Evolutionary conservation across 176 grass and related monocot genomes (phyloP), one percentile per base, ranked within the genome.

Genomic region (Ananas comosus): DNA sequence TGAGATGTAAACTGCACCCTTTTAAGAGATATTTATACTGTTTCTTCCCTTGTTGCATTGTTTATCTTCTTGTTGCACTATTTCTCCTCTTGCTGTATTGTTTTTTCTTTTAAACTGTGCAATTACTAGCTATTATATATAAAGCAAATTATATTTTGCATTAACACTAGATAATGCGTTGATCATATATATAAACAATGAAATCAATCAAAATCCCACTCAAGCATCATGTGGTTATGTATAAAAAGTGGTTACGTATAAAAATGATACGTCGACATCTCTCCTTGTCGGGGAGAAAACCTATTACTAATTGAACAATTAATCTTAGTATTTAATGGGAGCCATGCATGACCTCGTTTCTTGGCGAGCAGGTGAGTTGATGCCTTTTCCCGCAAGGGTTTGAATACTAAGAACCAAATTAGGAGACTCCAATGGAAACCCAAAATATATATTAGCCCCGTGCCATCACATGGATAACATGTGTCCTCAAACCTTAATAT

Each of bases 301-400:
- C 72, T 76, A 67, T 79, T 74, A 73, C n/a, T 77, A 49, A 51
- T 66, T 70, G 13, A 82, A 88, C 51, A 65, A 48, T 69, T 74
- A 82, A 68, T 78, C 70, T 76, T 70, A 9, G 19, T 12, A 70
- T 69, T 73, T 51, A 70, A 80, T 42, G 0, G 79, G 80, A 81
- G 71, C 59, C 74, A 89, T 69, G 18, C 70, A 10, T 4, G 33
- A 7, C 53, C 29, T n/a, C 25, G 13, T 72, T 91, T 91, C 87
- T 79, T 80, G 76, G 72, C 76, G 78, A 84, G 80, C 75, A 96
- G 85, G 85, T 96, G 67, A 63, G 64, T 80, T 64, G 66, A 80
- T 91, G 79, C 72, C 83, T 91, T 96, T 88, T 84, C 80, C 72
- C 64, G 21, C 69, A 86, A 91, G 92, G 85, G 51, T 88, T 86